Evolutionary conservation across 208 protist genomes (phyloP), one percentile per base, ranked within the genome.

Genomic region (Crithidia sp.): DNA sequence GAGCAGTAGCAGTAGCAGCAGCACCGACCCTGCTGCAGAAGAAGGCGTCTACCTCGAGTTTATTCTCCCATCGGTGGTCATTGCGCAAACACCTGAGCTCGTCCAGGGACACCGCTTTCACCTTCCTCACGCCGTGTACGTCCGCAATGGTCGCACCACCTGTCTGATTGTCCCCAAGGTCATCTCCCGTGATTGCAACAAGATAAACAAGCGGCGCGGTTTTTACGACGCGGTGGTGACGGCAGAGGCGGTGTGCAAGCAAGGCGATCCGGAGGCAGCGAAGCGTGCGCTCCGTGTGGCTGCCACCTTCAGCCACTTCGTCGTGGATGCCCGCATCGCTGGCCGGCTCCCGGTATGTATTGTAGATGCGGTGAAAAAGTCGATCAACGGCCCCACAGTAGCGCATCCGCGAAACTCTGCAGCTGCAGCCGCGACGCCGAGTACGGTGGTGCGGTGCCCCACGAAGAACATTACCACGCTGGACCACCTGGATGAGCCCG

Each of bases 151-250:
- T 17, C 77, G 85, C 37, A 90, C 83, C 7, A 90, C 87, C 0
- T 93, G 88, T 50, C 83, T 96, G 17, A 94, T 96, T 56, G 89
- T 96, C 19, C 92, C 92, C 0, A 86, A 89, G 41, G 68, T 86
- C 40, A 94, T 96, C 53, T 82, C 87, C 3, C 53, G 59, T 17
- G 89, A 91, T 67, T 92, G 88, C 56, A 78, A 81, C 54, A 93
- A 93, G 64, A 89, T 96, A 62, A 96, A 96, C 77, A 93, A 94
- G 72, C 85, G 92, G 3, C 88, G 95, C 65, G 82, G 86, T 16
- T 95, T 91, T 71, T 94, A 90, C 65, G 92, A 96, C 68, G 92
- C 92, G 7, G 92, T 96, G 17, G 80, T 96, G 50, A 94, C 92
- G 54, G 89, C 88, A 2, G 89, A 96, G 72, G 85, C 89, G 5